These are phyloP conservation scores for Fallopia convolvulus DNA, from an alignment of 148 eudicot genomes.

Conservation along the genomic window DNA sequence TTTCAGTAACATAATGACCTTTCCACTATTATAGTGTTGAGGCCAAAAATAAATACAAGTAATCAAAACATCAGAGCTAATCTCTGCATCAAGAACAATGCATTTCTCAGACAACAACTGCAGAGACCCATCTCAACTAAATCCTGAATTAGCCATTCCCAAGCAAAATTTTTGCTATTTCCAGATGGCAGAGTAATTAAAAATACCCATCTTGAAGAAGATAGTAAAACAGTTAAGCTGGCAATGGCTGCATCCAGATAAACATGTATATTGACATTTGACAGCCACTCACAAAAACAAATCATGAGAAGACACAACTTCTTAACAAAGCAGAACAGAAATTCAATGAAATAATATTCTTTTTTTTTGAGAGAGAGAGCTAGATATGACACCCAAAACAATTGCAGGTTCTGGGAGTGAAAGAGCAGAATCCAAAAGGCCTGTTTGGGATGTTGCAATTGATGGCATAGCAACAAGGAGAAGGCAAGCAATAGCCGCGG, in stretches of 20 bases:
- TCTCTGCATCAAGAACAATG: background rate
- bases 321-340: background rate
- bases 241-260: background rate
- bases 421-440: constrained; percentile 92
- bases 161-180: background rate
- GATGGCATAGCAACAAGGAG: constrained; percentile 98
- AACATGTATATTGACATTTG: too few species aligned
- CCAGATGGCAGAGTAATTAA: background rate
- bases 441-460: constrained; percentile 95
- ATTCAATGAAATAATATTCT: background rate
- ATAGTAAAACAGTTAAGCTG: background rate
- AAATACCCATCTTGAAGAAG: background rate
- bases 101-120: background rate
- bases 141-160: background rate
- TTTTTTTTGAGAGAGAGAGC: background rate
- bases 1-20: background rate
- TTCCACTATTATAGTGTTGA: too few species aligned
- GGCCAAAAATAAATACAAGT: too few species aligned
- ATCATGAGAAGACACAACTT: background rate
- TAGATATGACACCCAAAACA: constrained; percentile 87
- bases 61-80: background rate
- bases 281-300: too few species aligned
- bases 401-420: constrained; percentile 84
- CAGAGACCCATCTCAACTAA: background rate
- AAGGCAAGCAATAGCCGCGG: constrained; percentile 62